Evolutionary conservation across 1,284 basidiomycete species (phyloP).

Genomic region (Polyporus tsugae): DNA sequence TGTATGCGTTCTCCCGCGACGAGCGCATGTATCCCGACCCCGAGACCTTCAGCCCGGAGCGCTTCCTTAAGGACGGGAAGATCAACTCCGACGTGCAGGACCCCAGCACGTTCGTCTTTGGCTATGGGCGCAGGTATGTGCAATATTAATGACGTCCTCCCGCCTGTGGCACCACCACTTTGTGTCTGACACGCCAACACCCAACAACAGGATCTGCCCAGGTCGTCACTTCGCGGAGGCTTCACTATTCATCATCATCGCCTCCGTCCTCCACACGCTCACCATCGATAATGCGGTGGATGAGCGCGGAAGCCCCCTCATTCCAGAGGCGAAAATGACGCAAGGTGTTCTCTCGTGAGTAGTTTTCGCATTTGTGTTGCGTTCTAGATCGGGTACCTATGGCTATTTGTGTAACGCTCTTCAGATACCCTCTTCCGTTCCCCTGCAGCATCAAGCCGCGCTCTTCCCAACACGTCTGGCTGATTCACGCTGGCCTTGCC

Average conservation of each 20-base stretch:
- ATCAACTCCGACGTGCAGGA: constrained; percentile 41
- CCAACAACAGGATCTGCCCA: constrained; percentile 34
- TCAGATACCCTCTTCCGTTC: constrained; percentile 16
- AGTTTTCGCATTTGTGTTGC: not conserved
- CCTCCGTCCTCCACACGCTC: constrained; percentile 24
- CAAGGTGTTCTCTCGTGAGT: constrained; percentile 17
- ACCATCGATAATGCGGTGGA: constrained; percentile 11
- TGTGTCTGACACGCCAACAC: not conserved
- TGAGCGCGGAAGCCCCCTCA: constrained; percentile 9
- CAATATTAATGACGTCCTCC: not conserved
- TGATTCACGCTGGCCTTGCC: constrained; percentile 8
- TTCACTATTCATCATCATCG: constrained; percentile 26
- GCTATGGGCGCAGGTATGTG: constrained; percentile 46
- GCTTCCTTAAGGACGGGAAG: constrained; percentile 46
- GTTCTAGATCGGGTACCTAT: not conserved
- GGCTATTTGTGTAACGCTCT: not conserved
- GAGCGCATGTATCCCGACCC: constrained; percentile 44
- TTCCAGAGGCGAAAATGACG: constrained; percentile 18
- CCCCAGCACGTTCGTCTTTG: constrained; percentile 43
- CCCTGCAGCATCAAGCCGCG: constrained; percentile 17
- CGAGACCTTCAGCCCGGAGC: constrained; percentile 47
- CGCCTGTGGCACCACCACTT: not conserved
- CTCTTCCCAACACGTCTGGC: not conserved
- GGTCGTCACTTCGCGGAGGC: constrained; percentile 34
- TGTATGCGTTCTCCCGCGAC: constrained; percentile 40